phyloP scores from a whole-genome alignment of 2,329 filamentous ascomycete genomes.

The Didymella exigua region DNA sequence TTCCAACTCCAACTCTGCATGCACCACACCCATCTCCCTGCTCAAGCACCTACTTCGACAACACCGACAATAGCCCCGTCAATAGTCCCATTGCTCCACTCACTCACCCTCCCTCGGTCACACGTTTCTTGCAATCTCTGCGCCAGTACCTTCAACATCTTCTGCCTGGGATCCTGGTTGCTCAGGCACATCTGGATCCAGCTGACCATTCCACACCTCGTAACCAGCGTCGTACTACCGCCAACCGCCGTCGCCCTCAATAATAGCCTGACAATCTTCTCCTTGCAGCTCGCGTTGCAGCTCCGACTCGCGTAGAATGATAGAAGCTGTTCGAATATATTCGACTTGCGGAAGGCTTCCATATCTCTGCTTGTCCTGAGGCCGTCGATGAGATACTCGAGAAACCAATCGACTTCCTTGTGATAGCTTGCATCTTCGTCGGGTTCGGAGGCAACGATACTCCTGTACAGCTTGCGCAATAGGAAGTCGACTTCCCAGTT shows the following conservation, averaged over 20 bases:
- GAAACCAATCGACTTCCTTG: slow-evolving; percentile 74
- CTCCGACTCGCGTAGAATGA: slow-evolving; percentile 71
- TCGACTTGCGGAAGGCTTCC: slow-evolving; percentile 63
- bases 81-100: slow-evolving; percentile 64
- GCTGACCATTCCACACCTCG: slow-evolving; percentile 72
- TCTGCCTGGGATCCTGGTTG: slow-evolving; percentile 54
- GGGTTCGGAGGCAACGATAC: slow-evolving; percentile 75
- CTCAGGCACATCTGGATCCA: slow-evolving; percentile 72
- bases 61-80: slow-evolving; percentile 18
- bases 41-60: slow-evolving; percentile 13
- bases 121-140: slow-evolving; percentile 67
- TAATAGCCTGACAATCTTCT: slow-evolving; percentile 66
- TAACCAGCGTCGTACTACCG: slow-evolving; percentile 80
- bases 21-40: not conserved
- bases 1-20: slow-evolving; percentile 2
- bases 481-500: slow-evolving; percentile 69
- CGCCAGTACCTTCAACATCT: slow-evolving; percentile 61
- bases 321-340: slow-evolving; percentile 76
- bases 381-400: slow-evolving; percentile 72
- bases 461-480: slow-evolving; percentile 66
- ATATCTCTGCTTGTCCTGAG: slow-evolving; percentile 66
- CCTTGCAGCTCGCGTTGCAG: slow-evolving; percentile 63
- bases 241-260: slow-evolving; percentile 71
- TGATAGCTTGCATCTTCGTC: slow-evolving; percentile 73
- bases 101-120: slow-evolving; percentile 67